phyloP scores from a whole-genome alignment of 129 eudicot genomes.

The Gnaphalium uliginosum region DNA sequence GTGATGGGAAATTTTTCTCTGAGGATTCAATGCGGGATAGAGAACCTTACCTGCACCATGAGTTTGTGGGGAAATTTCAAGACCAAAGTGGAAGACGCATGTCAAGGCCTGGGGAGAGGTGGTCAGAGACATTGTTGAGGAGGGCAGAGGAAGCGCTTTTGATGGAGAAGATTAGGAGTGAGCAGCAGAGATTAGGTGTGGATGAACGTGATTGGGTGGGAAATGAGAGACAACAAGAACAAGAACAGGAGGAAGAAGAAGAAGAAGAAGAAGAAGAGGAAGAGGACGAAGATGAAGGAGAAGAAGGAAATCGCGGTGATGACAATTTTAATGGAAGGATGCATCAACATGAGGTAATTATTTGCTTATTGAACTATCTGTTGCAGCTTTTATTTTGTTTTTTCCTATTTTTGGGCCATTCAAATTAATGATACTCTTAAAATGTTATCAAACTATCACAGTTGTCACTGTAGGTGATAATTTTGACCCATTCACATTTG shows the following conservation, averaged over 20 bases:
- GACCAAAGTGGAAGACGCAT: conserved; percentile 80
- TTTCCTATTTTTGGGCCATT: not conserved
- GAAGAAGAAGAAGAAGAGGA: conserved; percentile 43
- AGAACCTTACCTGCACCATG: conserved; percentile 96
- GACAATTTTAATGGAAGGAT: conserved; percentile 19
- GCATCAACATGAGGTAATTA: conserved; percentile 40
- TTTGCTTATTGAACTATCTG: not conserved
- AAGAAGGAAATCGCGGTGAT: conserved; percentile 3
- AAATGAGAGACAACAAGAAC: conserved; percentile 49
- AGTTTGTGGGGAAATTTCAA: conserved; percentile 89
- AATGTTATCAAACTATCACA: not conserved
- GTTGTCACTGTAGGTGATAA: not conserved
- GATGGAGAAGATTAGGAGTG: conserved; percentile 82
- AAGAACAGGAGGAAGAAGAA: conserved; percentile 50
- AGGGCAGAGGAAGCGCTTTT: conserved; percentile 77
- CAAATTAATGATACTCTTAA: not conserved
- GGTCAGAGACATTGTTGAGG: conserved; percentile 93
- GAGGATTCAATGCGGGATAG: conserved; percentile 98
- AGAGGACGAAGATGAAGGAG: conserved; percentile 11
- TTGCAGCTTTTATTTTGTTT: not conserved
- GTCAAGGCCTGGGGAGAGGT: conserved; percentile 96
- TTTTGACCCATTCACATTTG: too few species aligned
- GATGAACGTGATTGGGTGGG: conserved; percentile 94
- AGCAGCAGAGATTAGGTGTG: conserved; percentile 92
- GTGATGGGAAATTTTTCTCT: conserved; percentile 79